Evolutionary conservation across 306 rosid genomes (phyloP).

Genomic region (Inga oerstediana): DNA sequence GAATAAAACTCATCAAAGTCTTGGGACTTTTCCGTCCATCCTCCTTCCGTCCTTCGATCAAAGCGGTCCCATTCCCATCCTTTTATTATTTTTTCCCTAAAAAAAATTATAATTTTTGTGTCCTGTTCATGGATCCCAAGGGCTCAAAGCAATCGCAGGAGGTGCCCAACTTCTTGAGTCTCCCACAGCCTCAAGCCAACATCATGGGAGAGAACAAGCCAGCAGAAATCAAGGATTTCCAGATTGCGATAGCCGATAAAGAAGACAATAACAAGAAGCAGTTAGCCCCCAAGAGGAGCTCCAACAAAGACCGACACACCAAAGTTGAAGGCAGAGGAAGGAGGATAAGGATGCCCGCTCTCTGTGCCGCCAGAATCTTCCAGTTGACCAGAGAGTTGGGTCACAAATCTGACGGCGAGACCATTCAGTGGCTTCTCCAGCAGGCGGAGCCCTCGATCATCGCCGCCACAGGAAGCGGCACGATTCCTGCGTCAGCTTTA

Average conservation of each 20-base stretch:
- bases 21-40: constrained; percentile 70
- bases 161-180: constrained; percentile 13
- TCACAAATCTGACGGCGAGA: constrained; percentile 97
- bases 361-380: constrained; percentile 90
- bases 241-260: constrained; percentile 71
- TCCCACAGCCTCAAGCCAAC: constrained; percentile 27
- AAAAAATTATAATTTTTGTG: not conserved
- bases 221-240: constrained; percentile 75
- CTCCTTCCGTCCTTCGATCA: constrained; percentile 79
- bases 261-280: constrained; percentile 70
- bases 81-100: not conserved
- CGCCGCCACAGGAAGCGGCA: constrained; percentile 89
- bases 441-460: constrained; percentile 94
- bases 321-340: constrained; percentile 96
- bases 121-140: constrained; percentile 95
- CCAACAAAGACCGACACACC: constrained; percentile 95
- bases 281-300: constrained; percentile 83
- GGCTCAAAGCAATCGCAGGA: constrained; percentile 76
- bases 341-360: constrained; percentile 96
- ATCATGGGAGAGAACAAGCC: constrained; percentile 75
- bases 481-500: constrained; percentile 89
- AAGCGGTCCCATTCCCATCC: constrained; percentile 47
- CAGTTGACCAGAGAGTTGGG: constrained; percentile 94
- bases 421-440: constrained; percentile 94
- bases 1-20: constrained; percentile 70